These are phyloP conservation scores for Quercus engelmannii DNA, from an alignment of 306 rosid species.

Conservation along the genomic window DNA sequence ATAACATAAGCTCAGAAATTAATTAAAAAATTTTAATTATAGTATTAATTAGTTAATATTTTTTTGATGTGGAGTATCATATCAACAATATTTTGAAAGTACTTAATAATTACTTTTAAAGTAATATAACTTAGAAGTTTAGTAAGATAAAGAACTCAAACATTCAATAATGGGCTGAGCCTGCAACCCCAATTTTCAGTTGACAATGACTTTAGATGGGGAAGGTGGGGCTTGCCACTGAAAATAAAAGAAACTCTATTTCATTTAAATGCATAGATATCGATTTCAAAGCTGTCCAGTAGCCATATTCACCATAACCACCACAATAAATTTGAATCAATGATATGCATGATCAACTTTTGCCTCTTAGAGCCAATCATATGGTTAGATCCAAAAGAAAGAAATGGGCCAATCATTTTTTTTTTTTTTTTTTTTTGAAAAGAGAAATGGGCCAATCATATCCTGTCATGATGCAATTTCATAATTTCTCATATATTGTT, in stretches of 20 bases:
- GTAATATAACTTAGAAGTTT: too few species aligned
- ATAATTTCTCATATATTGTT: neutral
- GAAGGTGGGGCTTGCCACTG: neutral
- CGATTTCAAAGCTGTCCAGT: neutral
- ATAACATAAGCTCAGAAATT: too few species aligned
- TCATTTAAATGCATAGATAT: neutral
- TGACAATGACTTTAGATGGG: neutral
- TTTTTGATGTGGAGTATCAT: too few species aligned
- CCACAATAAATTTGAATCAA: neutral
- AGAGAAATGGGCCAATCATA: neutral
- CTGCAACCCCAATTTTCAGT: neutral
- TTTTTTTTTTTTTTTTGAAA: too few species aligned
- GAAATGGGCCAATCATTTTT: neutral
- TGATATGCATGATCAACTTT: neutral
- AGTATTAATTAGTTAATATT: too few species aligned
- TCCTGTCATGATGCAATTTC: neutral
- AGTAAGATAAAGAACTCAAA: neutral
- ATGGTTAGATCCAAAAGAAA: neutral
- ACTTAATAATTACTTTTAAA: too few species aligned
- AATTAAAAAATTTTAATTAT: too few species aligned
- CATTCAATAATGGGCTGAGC: neutral
- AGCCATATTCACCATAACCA: neutral
- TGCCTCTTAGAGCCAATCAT: neutral
- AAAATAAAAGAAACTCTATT: neutral
- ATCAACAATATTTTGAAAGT: too few species aligned